Conservation (phyloP, 495 filamentous ascomycete species). For the Podospora didyma region DNA sequence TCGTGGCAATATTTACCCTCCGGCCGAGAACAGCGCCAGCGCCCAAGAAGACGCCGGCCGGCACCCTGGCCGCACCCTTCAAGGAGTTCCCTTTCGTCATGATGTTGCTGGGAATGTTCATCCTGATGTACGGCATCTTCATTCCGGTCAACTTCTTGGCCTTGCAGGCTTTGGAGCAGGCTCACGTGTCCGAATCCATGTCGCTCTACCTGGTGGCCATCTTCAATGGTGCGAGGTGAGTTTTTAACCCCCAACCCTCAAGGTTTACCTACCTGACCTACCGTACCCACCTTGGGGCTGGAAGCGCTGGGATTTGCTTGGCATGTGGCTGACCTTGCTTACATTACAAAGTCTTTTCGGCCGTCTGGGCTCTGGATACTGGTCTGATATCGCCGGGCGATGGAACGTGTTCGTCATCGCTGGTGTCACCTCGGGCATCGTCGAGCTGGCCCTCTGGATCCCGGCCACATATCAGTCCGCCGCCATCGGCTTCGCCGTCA, state of each 20-base stretch:
- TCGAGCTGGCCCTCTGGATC: slow-evolving; percentile 57
- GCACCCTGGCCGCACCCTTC: slow-evolving; percentile 14
- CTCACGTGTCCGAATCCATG: slow-evolving; percentile 53
- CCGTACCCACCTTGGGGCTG: not conserved
- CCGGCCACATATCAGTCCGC: slow-evolving; percentile 22
- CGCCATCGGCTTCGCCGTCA: slow-evolving; percentile 12
- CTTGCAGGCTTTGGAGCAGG: slow-evolving; percentile 40
- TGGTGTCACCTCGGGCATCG: slow-evolving; percentile 44
- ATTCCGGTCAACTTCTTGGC: slow-evolving; percentile 63
- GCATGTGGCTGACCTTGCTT: not conserved
- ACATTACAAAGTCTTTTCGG: slow-evolving; percentile 41
- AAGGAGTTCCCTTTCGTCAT: slow-evolving; percentile 38
- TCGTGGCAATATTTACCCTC: slow-evolving; percentile 40
- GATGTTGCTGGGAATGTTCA: slow-evolving; percentile 31
- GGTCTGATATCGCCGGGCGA: slow-evolving; percentile 59
- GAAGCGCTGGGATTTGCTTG: not conserved
- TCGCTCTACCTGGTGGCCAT: slow-evolving; percentile 59
- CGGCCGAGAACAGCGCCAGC: slow-evolving; percentile 3
- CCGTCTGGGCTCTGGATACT: slow-evolving; percentile 52
- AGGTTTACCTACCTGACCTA: slow-evolving; percentile 1
- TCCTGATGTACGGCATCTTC: slow-evolving; percentile 54
- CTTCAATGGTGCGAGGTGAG: slow-evolving; percentile 49
- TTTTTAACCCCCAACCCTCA: not conserved
- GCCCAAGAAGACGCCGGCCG: slow-evolving; percentile 19
- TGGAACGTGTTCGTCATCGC: slow-evolving; percentile 54